phyloP scores from a whole-genome alignment of 306 rosid species.

The Begonia peltatifolia region DNA sequence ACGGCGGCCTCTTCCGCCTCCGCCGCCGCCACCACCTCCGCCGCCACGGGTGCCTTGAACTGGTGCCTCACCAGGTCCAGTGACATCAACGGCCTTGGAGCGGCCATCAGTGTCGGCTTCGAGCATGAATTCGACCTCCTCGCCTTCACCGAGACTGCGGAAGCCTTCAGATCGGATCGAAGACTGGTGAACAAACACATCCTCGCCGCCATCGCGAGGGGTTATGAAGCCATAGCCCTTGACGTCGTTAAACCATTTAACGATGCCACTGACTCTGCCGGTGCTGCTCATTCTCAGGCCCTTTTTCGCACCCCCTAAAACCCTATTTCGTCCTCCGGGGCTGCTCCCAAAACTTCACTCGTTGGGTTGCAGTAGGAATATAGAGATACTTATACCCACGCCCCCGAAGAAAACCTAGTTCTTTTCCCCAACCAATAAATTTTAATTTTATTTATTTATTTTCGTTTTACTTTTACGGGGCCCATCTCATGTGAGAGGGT shows the following conservation, averaged over 20 bases:
- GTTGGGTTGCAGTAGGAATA: neutral
- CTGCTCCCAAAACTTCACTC: constrained; percentile 3
- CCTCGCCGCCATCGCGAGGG: constrained; percentile 63
- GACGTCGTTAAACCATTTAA: constrained; percentile 84
- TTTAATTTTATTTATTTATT: too few relatives aligned
- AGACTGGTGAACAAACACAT: constrained; percentile 76
- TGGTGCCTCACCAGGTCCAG: constrained; percentile 40
- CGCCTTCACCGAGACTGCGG: constrained; percentile 68
- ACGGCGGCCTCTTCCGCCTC: constrained; percentile 22
- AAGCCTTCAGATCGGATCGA: constrained; percentile 67
- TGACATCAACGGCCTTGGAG: constrained; percentile 76
- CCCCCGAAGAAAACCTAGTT: too few relatives aligned
- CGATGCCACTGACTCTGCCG: constrained; percentile 44
- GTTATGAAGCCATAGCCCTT: constrained; percentile 89
- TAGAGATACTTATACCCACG: too few relatives aligned
- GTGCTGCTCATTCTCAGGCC: constrained; percentile 22
- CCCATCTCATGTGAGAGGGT: too few relatives aligned
- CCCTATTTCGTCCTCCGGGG: constrained; percentile 5
- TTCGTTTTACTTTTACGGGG: too few relatives aligned
- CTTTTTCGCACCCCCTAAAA: neutral
- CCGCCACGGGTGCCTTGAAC: constrained; percentile 66
- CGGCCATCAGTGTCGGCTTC: constrained; percentile 52
- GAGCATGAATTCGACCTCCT: constrained; percentile 52
- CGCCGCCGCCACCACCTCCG: constrained; percentile 17
- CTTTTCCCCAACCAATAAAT: too few relatives aligned